These are phyloP conservation scores for Haplographium delicatum DNA, from an alignment of 495 filamentous ascomycete genomes.

Conservation along the genomic window DNA sequence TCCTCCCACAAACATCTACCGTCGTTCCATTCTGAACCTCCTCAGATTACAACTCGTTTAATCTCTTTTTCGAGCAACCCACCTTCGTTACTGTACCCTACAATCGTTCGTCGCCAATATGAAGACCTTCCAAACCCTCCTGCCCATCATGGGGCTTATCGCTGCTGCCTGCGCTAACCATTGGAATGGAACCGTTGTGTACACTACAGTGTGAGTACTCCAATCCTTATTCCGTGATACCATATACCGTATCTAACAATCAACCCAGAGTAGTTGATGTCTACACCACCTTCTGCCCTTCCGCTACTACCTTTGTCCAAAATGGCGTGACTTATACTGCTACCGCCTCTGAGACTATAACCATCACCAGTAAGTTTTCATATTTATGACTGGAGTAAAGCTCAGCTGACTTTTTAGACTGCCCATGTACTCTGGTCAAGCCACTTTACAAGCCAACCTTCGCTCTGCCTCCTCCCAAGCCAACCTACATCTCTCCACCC, in stretches of 20 bases:
- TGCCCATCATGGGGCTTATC: slow-evolving; percentile 32
- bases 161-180: slow-evolving; percentile 27
- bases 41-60: slow-evolving; percentile 1
- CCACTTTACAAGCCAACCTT: background rate
- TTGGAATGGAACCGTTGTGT: no score
- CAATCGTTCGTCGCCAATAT: slow-evolving; percentile 28
- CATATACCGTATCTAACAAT: no score
- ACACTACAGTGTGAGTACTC: no score
- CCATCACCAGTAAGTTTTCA: slow-evolving; percentile 28
- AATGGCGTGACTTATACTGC: slow-evolving; percentile 24
- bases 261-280: no score
- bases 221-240: background rate
- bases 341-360: slow-evolving; percentile 31
- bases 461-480: background rate
- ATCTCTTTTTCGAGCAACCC: background rate
- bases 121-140: slow-evolving; percentile 32
- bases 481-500: slow-evolving; percentile 1
- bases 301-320: slow-evolving; percentile 23
- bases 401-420: slow-evolving; percentile 22
- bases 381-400: no score
- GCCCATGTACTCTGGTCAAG: slow-evolving; percentile 31
- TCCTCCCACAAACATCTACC: no score
- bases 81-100: slow-evolving; percentile 15
- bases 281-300: slow-evolving; percentile 50
- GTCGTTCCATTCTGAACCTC: no score